Base-by-base conservation (phyloP, 2,329 filamentous ascomycete species). In the Corinectria fuckeliana region DNA sequence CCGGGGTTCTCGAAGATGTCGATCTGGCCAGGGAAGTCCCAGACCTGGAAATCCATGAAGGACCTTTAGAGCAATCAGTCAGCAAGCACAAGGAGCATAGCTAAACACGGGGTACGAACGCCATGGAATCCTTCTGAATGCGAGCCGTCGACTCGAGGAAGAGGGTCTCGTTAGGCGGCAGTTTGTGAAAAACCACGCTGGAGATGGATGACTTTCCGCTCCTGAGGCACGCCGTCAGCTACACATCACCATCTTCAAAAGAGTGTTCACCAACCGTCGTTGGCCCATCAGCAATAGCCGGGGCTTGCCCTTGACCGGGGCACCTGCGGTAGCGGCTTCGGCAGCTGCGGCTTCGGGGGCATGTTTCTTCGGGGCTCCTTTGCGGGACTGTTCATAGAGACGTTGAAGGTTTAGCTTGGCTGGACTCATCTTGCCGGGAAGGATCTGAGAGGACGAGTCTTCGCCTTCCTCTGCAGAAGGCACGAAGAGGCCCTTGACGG, bases 21-120 rank as follows among this genome's bases (percentile, higher is more conserved):
- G 65, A 98, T 87, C 77, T 98, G 93, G 21, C 94, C 93, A 2
- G 95, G 95, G 58, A 99, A 93, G 74, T 99, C 95, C 91, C 93
- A 97, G 47, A 97, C 92, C 78, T 98, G 94, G 68, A 98, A 97
- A 74, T 98, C 94, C 93, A 98, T 97, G 75, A 99, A 98, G 3
- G 95, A 98, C 68, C 93, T 97, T 58, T 16, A 41, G 3, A 45
- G 11, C 4, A 26, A 34, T 6, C 5, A 39, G 44, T 63, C 30
- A 70, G 56, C 16, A 34, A 25, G 5, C 9, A 42, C 21, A 44
- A 23, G 16, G 16, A 41, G 52, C 55, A 55, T 23, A 23, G 34
- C 36, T 48, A 25, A n/a, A 21, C 1, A 49, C 16, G 9, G 25
- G 14, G 16, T 39, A 81, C 92, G 79, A 77, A 97, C 93, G 95